Evolutionary conservation across 1,284 basidiomycete species (phyloP).

Genomic region (Moesziomyces sp.): DNA sequence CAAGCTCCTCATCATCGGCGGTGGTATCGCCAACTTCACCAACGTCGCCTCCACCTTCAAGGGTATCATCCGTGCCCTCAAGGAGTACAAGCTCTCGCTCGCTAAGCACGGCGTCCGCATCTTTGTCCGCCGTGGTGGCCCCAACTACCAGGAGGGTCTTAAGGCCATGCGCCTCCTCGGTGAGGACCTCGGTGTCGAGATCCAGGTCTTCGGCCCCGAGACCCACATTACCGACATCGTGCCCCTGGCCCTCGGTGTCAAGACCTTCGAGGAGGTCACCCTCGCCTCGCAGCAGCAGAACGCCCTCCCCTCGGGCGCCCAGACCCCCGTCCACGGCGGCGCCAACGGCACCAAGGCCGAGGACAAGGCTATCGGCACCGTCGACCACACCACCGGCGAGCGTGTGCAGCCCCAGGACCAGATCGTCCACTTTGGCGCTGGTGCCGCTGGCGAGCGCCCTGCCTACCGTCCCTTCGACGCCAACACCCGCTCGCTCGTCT

Average conservation of each 20-base stretch:
- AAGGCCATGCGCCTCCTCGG: slow-evolving; percentile 98
- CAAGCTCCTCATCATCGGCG: slow-evolving; percentile 99
- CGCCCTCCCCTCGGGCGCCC: slow-evolving; percentile 55
- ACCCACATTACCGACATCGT: slow-evolving; percentile 99
- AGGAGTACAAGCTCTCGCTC: slow-evolving; percentile 80
- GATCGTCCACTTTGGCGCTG: slow-evolving; percentile 82
- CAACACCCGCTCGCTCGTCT: slow-evolving; percentile 92
- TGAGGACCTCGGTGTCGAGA: slow-evolving; percentile 95
- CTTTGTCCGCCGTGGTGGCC: slow-evolving; percentile 96
- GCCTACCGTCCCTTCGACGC: slow-evolving; percentile 75
- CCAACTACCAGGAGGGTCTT: slow-evolving; percentile 99
- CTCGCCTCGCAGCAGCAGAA: slow-evolving; percentile 69
- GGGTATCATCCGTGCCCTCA: slow-evolving; percentile 96
- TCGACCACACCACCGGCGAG: slow-evolving; percentile 77
- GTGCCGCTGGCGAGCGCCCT: slow-evolving; percentile 53
- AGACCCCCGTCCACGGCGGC: slow-evolving; percentile 41
- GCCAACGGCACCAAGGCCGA: slow-evolving; percentile 52
- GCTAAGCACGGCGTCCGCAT: slow-evolving; percentile 65
- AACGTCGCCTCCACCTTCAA: slow-evolving; percentile 99
- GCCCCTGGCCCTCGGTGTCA: slow-evolving; percentile 90
- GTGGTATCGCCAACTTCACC: slow-evolving; percentile 99
- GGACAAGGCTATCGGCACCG: slow-evolving; percentile 75
- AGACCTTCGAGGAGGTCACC: slow-evolving; percentile 63
- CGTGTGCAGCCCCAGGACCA: slow-evolving; percentile 85
- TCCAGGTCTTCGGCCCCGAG: slow-evolving; percentile 94